Conservation (phyloP, 23 red algal species). For the Porphyridium purpureum region DNA sequence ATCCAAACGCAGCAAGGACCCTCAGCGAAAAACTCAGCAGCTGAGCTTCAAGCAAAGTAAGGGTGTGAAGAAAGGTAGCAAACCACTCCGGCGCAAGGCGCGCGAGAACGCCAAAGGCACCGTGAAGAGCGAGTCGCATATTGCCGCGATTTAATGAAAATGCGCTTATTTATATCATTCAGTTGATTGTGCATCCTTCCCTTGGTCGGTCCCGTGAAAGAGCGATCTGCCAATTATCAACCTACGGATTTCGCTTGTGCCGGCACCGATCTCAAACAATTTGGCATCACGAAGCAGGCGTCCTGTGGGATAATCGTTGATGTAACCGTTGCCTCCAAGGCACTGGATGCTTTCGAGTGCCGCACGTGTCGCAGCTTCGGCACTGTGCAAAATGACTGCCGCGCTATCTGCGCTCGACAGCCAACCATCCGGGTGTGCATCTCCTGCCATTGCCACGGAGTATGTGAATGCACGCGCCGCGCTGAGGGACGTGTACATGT, state of each 20-base stretch:
- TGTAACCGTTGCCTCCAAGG: constrained; percentile 33
- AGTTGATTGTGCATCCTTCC: too few species aligned
- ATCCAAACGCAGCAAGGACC: too few species aligned
- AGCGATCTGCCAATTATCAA: constrained; percentile 35
- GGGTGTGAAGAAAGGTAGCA: too few species aligned
- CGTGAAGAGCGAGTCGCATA: too few species aligned
- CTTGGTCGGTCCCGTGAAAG: too few species aligned
- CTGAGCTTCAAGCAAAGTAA: too few species aligned
- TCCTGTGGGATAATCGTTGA: constrained; percentile 32
- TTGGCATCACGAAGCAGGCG: constrained; percentile 52
- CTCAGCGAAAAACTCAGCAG: too few species aligned
- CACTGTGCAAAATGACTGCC: constrained; percentile 24
- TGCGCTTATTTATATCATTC: too few species aligned
- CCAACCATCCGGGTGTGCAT: background rate
- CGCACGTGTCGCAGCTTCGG: constrained; percentile 20
- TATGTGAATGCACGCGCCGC: constrained; percentile 8
- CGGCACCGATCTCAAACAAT: constrained; percentile 45
- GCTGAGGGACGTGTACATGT: constrained; percentile 20
- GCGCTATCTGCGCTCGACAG: constrained; percentile 17
- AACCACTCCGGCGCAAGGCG: too few species aligned
- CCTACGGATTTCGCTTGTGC: constrained; percentile 38
- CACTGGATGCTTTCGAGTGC: constrained; percentile 31
- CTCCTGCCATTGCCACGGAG: background rate
- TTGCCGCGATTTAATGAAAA: too few species aligned
- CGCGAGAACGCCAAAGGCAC: too few species aligned